Conservation (phyloP, 164 flowering plant genomes). For the Chloranthus sessilifolius region DNA sequence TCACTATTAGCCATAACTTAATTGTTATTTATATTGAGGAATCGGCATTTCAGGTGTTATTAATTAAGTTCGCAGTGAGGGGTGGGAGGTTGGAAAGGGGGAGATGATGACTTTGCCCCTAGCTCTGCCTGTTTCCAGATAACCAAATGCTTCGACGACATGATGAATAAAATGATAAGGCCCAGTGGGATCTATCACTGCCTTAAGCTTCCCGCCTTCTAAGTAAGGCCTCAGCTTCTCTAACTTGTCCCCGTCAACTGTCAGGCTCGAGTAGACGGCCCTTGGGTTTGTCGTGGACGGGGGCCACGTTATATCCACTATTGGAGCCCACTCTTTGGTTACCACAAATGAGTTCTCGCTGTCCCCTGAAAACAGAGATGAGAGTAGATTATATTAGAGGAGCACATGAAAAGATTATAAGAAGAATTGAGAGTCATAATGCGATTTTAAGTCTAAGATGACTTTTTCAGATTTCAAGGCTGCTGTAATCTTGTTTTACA, state of each 20-base stretch:
- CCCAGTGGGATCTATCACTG: constrained; percentile 30
- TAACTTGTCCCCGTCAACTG: constrained; percentile 29
- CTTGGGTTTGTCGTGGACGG: constrained; percentile 34
- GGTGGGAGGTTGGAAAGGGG: constrained; percentile 17
- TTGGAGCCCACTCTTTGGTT: constrained; percentile 30
- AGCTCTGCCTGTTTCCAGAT: constrained; percentile 48
- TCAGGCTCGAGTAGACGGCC: constrained; percentile 35
- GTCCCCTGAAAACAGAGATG: constrained; percentile 25
- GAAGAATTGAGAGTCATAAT: not conserved
- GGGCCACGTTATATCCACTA: constrained; percentile 44
- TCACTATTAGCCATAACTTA: no score
- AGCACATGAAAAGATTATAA: not conserved
- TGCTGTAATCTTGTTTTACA: no score
- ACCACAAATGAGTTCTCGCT: constrained; percentile 27
- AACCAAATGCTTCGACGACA: constrained; percentile 31
- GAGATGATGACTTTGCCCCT: constrained; percentile 39
- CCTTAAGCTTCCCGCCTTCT: constrained; percentile 34
- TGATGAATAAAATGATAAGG: constrained; percentile 27
- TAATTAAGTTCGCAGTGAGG: no score
- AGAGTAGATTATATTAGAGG: not conserved
- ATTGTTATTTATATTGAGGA: no score
- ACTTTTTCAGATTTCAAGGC: no score
- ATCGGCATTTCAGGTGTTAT: no score
- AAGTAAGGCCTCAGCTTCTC: constrained; percentile 35
- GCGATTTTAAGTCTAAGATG: not conserved